Conservation (phyloP, 805 yeast species). For the Pichia phayaonensis region DNA sequence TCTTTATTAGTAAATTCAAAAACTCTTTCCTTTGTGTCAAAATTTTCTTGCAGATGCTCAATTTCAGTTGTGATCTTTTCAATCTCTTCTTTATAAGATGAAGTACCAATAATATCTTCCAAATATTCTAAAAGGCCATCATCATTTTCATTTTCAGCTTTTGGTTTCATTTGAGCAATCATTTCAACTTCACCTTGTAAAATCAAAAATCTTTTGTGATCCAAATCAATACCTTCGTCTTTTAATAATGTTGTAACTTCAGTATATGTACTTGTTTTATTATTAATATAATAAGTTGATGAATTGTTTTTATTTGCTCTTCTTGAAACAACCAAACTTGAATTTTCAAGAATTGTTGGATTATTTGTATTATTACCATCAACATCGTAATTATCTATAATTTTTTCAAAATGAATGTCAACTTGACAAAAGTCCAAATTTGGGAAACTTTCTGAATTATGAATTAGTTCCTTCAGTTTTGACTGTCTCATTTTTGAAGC, state of each 20-base stretch:
- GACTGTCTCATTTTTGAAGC: slow-evolving; percentile 97
- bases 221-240: slow-evolving; percentile 84
- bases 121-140: slow-evolving; percentile 91
- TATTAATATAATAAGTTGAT: slow-evolving; percentile 73
- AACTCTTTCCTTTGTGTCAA: slow-evolving; percentile 73
- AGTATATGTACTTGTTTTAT: slow-evolving; percentile 59
- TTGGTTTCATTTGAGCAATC: slow-evolving; percentile 97
- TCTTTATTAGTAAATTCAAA: slow-evolving; percentile 76
- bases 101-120: slow-evolving; percentile 95
- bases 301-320: slow-evolving; percentile 69
- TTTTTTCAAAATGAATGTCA: slow-evolving; percentile 80
- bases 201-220: slow-evolving; percentile 89
- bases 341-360: slow-evolving; percentile 41
- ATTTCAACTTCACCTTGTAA: slow-evolving; percentile 98
- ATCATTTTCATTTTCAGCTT: slow-evolving; percentile 85
- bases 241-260: slow-evolving; percentile 70
- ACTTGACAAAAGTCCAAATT: slow-evolving; percentile 73
- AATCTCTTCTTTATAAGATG: slow-evolving; percentile 70
- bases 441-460: slow-evolving; percentile 72
- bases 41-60: slow-evolving; percentile 71
- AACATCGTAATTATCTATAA: slow-evolving; percentile 40
- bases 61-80: slow-evolving; percentile 54
- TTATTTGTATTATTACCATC: slow-evolving; percentile 19
- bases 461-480: slow-evolving; percentile 86
- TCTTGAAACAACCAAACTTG: slow-evolving; percentile 67